Evolutionary conservation across 2,329 filamentous ascomycete species (phyloP).

Genomic region (Chaetomiaceae sp.): DNA sequence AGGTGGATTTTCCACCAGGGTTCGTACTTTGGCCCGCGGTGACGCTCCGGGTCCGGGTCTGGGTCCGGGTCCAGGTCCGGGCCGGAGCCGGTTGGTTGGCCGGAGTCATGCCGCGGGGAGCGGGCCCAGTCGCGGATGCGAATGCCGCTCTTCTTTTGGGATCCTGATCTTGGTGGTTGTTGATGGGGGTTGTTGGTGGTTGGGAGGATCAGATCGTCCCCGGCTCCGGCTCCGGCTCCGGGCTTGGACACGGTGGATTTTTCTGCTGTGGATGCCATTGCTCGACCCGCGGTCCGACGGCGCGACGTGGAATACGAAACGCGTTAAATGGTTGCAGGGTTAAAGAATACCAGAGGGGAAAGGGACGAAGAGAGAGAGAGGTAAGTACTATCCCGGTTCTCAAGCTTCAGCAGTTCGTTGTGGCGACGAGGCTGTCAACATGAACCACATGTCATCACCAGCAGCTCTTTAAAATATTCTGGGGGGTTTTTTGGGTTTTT

Average conservation of each 20-base stretch:
- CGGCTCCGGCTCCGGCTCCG: not conserved
- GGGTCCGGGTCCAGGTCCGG: not conserved
- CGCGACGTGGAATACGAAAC: too few species aligned
- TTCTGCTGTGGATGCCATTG: conserved; percentile 6
- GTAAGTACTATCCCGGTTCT: too few species aligned
- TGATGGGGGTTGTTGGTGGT: conserved; percentile 4
- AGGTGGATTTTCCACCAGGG: conserved; percentile 70
- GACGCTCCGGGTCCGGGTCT: conserved; percentile 1
- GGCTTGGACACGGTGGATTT: not conserved
- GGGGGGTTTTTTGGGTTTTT: too few species aligned
- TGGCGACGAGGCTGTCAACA: too few species aligned
- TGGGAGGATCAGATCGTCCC: not conserved
- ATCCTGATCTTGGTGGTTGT: not conserved
- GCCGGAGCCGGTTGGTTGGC: not conserved
- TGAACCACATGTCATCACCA: not conserved
- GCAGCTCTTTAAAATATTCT: too few species aligned
- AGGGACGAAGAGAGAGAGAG: too few species aligned
- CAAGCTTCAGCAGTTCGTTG: too few species aligned
- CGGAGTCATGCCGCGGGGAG: not conserved
- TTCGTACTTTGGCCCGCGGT: not conserved
- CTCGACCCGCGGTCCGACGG: too few species aligned
- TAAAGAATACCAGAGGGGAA: too few species aligned
- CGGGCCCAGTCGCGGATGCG: conserved; percentile 14
- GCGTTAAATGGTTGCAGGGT: not conserved
- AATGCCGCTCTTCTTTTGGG: not conserved